phyloP scores from a whole-genome alignment of 768 basidiomycete genomes.

The Wakefieldia striispora region DNA sequence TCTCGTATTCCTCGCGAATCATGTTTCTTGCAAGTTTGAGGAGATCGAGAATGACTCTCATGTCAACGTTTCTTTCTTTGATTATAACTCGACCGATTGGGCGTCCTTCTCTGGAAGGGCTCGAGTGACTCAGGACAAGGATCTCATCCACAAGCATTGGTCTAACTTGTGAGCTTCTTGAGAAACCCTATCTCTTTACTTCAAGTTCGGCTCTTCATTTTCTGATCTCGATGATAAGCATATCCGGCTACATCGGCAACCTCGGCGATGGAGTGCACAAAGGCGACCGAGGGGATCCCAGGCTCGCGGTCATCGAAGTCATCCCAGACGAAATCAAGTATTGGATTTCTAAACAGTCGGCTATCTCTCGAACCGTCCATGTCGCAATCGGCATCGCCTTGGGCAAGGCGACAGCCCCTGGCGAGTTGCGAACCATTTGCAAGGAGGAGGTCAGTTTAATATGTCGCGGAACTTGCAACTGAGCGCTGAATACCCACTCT shows the following conservation, averaged over 20 bases:
- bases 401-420: constrained; percentile 65
- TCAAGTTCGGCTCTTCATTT: background rate
- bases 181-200: background rate
- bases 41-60: constrained; percentile 74
- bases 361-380: constrained; percentile 57
- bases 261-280: constrained; percentile 81
- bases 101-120: constrained; percentile 77
- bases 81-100: constrained; percentile 72
- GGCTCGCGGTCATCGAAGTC: constrained; percentile 77
- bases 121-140: constrained; percentile 58
- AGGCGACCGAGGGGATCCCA: constrained; percentile 77
- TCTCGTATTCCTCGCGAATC: constrained; percentile 73
- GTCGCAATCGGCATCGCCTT: constrained; percentile 56
- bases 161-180: constrained; percentile 41
- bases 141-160: constrained; percentile 65
- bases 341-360: constrained; percentile 66
- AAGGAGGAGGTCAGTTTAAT: constrained; percentile 59
- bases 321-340: constrained; percentile 80
- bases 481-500: background rate
- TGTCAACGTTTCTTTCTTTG: constrained; percentile 80
- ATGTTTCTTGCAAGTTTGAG: constrained; percentile 67
- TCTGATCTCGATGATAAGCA: constrained; percentile 33
- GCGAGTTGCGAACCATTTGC: constrained; percentile 74
- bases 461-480: background rate
- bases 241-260: constrained; percentile 82